phyloP scores from a whole-genome alignment of 169 alveolate genomes.

The Babesia divergens region DNA sequence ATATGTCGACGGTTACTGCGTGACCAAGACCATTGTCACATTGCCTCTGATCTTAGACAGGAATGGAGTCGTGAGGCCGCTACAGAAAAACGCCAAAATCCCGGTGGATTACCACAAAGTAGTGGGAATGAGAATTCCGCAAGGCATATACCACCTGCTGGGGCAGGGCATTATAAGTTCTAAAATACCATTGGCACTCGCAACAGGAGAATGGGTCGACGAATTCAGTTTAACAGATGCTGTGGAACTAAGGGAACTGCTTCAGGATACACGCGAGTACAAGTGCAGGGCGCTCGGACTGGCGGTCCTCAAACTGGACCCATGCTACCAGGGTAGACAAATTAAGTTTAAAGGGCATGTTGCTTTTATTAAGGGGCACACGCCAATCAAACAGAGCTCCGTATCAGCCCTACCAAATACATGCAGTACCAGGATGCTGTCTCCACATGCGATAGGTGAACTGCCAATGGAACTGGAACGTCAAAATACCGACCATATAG shows the following conservation, averaged over 20 bases:
- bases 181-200: constrained; percentile 66
- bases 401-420: constrained; percentile 46
- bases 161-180: constrained; percentile 66
- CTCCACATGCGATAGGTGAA: constrained; percentile 34
- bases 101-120: constrained; percentile 70
- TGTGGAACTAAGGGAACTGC: constrained; percentile 67
- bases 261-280: constrained; percentile 73
- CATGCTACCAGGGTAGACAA: constrained; percentile 59
- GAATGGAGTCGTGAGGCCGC: constrained; percentile 18
- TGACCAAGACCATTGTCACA: constrained; percentile 41
- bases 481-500: constrained; percentile 52
- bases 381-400: constrained; percentile 31
- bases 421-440: constrained; percentile 33
- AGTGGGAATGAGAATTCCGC: constrained; percentile 71
- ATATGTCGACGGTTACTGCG: constrained; percentile 52
- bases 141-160: constrained; percentile 67
- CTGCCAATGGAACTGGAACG: constrained; percentile 55
- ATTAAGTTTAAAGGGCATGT: constrained; percentile 35
- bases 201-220: constrained; percentile 77
- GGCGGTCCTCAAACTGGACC: constrained; percentile 64
- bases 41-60: constrained; percentile 45
- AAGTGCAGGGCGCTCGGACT: constrained; percentile 74
- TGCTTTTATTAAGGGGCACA: constrained; percentile 18
- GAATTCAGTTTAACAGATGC: constrained; percentile 68
- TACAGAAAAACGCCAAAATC: constrained; percentile 8